Percentiles rank a stretch among this genome's conserved stretches.
These are phyloP conservation scores for Mucor circinelloides DNA, from an alignment of 371 early-diverging fungal genomes.

Conservation along the genomic window DNA sequence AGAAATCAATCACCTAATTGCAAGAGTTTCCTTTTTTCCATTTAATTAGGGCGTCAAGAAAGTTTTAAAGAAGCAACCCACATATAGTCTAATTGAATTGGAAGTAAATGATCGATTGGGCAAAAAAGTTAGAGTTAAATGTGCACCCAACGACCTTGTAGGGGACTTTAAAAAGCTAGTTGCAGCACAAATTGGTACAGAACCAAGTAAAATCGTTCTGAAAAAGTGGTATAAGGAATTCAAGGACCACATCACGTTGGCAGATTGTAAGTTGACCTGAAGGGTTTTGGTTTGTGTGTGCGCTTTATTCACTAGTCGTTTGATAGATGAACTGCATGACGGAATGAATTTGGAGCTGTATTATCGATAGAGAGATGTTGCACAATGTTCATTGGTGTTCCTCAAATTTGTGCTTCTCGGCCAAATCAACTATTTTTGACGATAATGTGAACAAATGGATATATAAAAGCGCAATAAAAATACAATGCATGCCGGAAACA, in stretches of 20 bases:
- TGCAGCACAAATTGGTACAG: slow-evolving; percentile 94
- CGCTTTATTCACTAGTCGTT: neutral
- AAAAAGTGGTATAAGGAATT: slow-evolving; percentile 92
- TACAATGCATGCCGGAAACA: too few species aligned
- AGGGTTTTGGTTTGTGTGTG: neutral
- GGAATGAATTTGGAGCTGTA: slow-evolving; percentile 92
- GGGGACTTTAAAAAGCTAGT: slow-evolving; percentile 91
- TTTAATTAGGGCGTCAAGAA: slow-evolving; percentile 12
- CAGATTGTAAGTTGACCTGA: slow-evolving; percentile 69
- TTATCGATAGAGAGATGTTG: slow-evolving; percentile 46
- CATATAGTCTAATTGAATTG: slow-evolving; percentile 64
- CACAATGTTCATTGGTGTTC: neutral
- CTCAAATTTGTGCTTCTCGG: neutral
- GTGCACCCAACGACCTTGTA: slow-evolving; percentile 84
- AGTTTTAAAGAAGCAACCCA: slow-evolving; percentile 21
- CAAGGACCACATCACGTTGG: slow-evolving; percentile 93
- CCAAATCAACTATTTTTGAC: too few species aligned
- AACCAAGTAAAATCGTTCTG: slow-evolving; percentile 86
- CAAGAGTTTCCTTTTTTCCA: neutral
- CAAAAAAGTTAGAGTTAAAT: slow-evolving; percentile 91
- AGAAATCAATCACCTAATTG: neutral
- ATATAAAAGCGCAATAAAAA: too few species aligned
- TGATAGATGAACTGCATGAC: slow-evolving; percentile 85
- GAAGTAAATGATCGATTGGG: slow-evolving; percentile 90
- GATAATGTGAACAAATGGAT: too few species aligned